A percentile compares a stretch with the other conserved stretches of the same genome.
phyloP scores from a whole-genome alignment of 805 yeast genomes.

The Suhomyces emberorum region DNA sequence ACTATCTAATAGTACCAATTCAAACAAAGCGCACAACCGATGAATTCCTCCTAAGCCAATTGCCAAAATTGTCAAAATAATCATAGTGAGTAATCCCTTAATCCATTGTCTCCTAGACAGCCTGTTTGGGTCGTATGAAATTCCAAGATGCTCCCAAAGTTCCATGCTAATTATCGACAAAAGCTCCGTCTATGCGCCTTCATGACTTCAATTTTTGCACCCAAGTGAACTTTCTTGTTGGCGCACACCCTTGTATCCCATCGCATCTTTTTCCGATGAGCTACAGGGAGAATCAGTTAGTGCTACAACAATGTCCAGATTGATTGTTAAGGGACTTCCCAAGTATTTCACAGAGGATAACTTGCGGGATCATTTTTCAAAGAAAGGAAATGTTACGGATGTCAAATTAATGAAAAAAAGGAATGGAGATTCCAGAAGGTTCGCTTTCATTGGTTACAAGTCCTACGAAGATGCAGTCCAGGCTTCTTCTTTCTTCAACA shows the following conservation, averaged over 20 bases:
- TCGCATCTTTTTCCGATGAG: not conserved
- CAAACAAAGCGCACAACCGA: not conserved
- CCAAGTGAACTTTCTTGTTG: not conserved
- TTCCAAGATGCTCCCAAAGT: not conserved
- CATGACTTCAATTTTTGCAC: too few relatives aligned
- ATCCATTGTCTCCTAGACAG: too few relatives aligned
- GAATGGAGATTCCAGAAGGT: slow-evolving; percentile 84
- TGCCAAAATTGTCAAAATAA: too few relatives aligned
- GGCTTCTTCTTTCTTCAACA: slow-evolving; percentile 74
- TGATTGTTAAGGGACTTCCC: slow-evolving; percentile 90
- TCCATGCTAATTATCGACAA: too few relatives aligned
- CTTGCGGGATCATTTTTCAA: slow-evolving; percentile 60
- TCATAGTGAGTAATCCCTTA: too few relatives aligned
- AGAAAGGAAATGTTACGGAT: slow-evolving; percentile 74
- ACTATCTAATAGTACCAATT: slow-evolving; percentile 5
- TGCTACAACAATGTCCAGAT: slow-evolving; percentile 62
- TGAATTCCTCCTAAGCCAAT: not conserved
- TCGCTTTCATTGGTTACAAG: slow-evolving; percentile 89
- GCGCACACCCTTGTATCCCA: not conserved
- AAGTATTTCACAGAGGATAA: slow-evolving; percentile 71
- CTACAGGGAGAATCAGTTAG: too few relatives aligned
- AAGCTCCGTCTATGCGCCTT: too few relatives aligned
- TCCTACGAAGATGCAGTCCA: slow-evolving; percentile 68
- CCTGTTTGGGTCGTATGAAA: too few relatives aligned
- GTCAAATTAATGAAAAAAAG: slow-evolving; percentile 77